These are phyloP conservation scores for Dimocarpus longan DNA, from an alignment of 345 rosid species.

Conservation along the genomic window DNA sequence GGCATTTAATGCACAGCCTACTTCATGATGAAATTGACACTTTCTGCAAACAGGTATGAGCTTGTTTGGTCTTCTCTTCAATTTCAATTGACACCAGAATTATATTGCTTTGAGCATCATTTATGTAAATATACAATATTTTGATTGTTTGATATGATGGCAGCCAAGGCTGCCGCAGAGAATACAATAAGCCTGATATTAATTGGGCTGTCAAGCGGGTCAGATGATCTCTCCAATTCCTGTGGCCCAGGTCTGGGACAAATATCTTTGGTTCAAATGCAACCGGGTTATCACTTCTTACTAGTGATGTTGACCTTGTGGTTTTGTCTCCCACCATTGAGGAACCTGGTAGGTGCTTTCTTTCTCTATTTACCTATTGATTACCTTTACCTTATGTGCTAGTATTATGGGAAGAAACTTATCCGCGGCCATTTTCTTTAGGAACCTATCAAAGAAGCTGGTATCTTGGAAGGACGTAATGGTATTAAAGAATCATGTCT, in stretches of 20 bases:
- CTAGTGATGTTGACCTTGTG: slow-evolving; percentile 99
- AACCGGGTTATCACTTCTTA: slow-evolving; percentile 91
- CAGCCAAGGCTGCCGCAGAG: slow-evolving; percentile 72
- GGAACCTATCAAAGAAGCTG: slow-evolving; percentile 99
- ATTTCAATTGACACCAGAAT: neutral
- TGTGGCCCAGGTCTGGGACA: slow-evolving; percentile 97
- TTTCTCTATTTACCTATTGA: slow-evolving; percentile 1
- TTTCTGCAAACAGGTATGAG: slow-evolving; percentile 80
- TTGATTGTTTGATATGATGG: slow-evolving; percentile 28
- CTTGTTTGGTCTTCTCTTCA: slow-evolving; percentile 16
- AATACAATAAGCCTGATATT: slow-evolving; percentile 79
- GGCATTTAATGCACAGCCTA: slow-evolving; percentile 61
- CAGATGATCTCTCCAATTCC: slow-evolving; percentile 87
- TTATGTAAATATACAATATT: neutral
- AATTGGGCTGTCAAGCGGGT: slow-evolving; percentile 97
- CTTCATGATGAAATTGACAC: slow-evolving; percentile 85
- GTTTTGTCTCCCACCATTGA: slow-evolving; percentile 97
- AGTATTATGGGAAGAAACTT: slow-evolving; percentile 30
- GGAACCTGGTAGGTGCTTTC: slow-evolving; percentile 74
- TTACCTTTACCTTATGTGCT: slow-evolving; percentile 19
- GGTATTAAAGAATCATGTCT: slow-evolving; percentile 98
- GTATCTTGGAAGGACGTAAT: slow-evolving; percentile 99
- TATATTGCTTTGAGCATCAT: slow-evolving; percentile 13
- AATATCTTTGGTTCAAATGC: slow-evolving; percentile 93
- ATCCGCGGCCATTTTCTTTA: slow-evolving; percentile 33